Evolutionary conservation across 2,329 filamentous ascomycete species (phyloP).

Genomic region (Pseudogymnoascus verrucosus): DNA sequence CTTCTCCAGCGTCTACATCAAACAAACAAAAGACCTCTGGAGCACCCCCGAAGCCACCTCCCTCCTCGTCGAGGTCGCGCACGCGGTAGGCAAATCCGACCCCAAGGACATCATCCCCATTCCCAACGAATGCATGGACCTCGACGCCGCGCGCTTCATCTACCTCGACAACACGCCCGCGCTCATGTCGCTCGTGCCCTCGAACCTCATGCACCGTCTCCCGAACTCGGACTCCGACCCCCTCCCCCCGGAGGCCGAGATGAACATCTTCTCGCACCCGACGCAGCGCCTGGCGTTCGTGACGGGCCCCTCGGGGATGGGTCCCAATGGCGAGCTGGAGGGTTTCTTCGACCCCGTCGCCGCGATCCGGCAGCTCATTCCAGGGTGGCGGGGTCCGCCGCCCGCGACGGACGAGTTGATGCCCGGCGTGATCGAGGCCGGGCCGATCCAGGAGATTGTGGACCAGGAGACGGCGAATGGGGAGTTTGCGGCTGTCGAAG

Average conservation of each 20-base stretch:
- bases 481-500: not conserved
- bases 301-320: not conserved
- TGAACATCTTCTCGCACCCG: slow-evolving; percentile 25
- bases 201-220: slow-evolving; percentile 21
- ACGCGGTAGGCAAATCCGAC: slow-evolving; percentile 26
- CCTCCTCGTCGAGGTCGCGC: slow-evolving; percentile 56
- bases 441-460: not conserved
- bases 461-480: not conserved
- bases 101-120: not conserved
- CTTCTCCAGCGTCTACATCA: slow-evolving; percentile 56
- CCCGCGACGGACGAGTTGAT: not conserved
- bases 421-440: not conserved
- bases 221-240: slow-evolving; percentile 30
- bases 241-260: slow-evolving; percentile 22
- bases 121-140: slow-evolving; percentile 16
- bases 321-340: slow-evolving; percentile 7
- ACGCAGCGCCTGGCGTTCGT: slow-evolving; percentile 16
- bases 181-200: slow-evolving; percentile 26
- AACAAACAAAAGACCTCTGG: slow-evolving; percentile 62
- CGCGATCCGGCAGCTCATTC: slow-evolving; percentile 21
- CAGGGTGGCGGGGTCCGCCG: slow-evolving; percentile 2
- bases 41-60: slow-evolving; percentile 58
- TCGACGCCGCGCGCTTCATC: slow-evolving; percentile 26
- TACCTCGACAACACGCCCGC: slow-evolving; percentile 28
- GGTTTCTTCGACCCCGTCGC: slow-evolving; percentile 21